These are phyloP conservation scores for Primulina eburnea DNA, from an alignment of 257 asterid species.

Conservation along the genomic window DNA sequence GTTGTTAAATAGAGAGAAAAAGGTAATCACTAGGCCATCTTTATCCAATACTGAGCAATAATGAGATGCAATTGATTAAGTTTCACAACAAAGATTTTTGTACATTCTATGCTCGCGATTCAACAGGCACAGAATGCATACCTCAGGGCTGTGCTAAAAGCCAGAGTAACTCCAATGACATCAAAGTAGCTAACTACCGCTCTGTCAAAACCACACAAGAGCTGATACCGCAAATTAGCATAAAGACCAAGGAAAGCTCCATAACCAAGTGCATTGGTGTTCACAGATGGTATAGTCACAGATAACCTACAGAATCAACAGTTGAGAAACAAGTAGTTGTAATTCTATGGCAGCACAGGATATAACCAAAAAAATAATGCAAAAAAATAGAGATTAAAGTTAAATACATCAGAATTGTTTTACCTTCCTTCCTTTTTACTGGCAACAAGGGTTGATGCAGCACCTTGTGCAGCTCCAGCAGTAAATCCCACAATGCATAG, in stretches of 20 bases:
- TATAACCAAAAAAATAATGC: slow-evolving; percentile 20
- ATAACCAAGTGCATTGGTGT: slow-evolving; percentile 88
- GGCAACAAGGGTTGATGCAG: slow-evolving; percentile 69
- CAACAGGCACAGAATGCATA: slow-evolving; percentile 26
- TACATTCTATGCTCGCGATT: not conserved
- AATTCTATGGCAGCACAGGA: slow-evolving; percentile 13
- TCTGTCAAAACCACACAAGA: slow-evolving; percentile 84
- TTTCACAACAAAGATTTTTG: not conserved
- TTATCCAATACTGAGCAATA: not conserved
- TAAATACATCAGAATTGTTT: not conserved
- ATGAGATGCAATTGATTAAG: slow-evolving; percentile 3
- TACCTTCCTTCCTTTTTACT: slow-evolving; percentile 93
- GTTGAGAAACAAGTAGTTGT: not conserved
- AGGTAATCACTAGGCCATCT: not conserved
- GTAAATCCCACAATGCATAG: slow-evolving; percentile 89
- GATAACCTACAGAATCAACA: slow-evolving; percentile 56
- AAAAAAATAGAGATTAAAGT: not conserved
- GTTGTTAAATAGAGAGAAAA: slow-evolving; percentile 1
- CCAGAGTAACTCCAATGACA: slow-evolving; percentile 82
- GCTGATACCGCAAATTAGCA: slow-evolving; percentile 89
- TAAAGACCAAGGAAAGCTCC: slow-evolving; percentile 96
- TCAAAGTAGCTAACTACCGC: slow-evolving; percentile 67
- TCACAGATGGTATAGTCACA: slow-evolving; percentile 76
- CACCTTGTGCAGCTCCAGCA: slow-evolving; percentile 94
- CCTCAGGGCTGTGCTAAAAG: slow-evolving; percentile 86